Evolutionary conservation across 2,329 filamentous ascomycete species (phyloP).

Genomic region (Colletotrichum sidae): DNA sequence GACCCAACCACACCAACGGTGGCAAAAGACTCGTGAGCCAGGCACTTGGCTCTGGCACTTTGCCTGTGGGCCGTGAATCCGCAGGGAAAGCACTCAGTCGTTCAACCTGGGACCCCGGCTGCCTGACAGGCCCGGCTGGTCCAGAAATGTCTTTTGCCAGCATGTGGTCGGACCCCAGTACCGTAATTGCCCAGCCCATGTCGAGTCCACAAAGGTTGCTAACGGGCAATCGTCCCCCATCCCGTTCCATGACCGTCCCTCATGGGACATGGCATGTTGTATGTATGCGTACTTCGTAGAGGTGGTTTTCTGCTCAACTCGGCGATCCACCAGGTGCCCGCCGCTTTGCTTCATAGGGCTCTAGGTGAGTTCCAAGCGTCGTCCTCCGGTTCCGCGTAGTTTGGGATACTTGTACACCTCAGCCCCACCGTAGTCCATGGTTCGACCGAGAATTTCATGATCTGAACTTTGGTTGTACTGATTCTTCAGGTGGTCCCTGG

Average conservation of each 20-base stretch:
- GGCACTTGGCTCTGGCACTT: constrained; percentile 31
- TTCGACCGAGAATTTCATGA: constrained; percentile 26
- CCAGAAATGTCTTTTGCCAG: constrained; percentile 24
- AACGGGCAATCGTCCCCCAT: constrained; percentile 37
- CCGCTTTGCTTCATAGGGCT: constrained; percentile 36
- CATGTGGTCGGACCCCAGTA: constrained; percentile 25
- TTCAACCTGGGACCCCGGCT: constrained; percentile 24
- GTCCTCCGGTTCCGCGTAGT: constrained; percentile 34
- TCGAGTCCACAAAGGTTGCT: constrained; percentile 31
- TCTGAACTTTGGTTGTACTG: constrained; percentile 6
- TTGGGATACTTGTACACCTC: constrained; percentile 14
- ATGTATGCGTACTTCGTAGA: neutral
- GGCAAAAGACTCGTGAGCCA: constrained; percentile 35
- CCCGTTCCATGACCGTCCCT: constrained; percentile 33
- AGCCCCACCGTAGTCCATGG: constrained; percentile 21
- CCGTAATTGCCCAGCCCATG: constrained; percentile 21
- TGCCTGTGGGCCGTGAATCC: constrained; percentile 20
- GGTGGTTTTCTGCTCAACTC: constrained; percentile 28
- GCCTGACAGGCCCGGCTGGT: constrained; percentile 28
- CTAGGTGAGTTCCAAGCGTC: constrained; percentile 31
- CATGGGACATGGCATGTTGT: no score
- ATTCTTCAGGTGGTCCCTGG: neutral
- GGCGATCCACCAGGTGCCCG: constrained; percentile 14
- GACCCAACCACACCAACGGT: constrained; percentile 37
- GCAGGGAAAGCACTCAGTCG: constrained; percentile 30